Percentiles rank a stretch among this genome's conserved stretches.
These are phyloP conservation scores for Capsicum baccatum DNA, from an alignment of 257 asterid genomes.

Conservation along the genomic window DNA sequence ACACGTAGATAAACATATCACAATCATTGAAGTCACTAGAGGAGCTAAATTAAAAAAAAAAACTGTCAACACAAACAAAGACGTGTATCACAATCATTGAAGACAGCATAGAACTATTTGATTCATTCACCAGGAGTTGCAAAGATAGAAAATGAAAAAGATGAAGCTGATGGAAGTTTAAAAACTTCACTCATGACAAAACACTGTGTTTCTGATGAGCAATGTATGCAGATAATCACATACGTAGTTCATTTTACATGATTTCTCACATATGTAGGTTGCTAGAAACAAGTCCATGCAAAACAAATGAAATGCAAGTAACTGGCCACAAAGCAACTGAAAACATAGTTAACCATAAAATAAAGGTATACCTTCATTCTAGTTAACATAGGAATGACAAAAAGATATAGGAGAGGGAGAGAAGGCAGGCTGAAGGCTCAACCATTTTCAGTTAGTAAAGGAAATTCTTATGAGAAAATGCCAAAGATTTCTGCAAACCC, in stretches of 20 bases:
- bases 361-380: not conserved
- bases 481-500: not conserved
- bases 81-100: not conserved
- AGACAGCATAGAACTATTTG: constrained; percentile 8
- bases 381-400: not conserved
- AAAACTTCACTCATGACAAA: not conserved
- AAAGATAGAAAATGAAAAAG: not conserved
- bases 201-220: not conserved
- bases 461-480: not conserved
- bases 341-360: not conserved
- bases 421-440: not conserved
- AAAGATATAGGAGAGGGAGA: not conserved
- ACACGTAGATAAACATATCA: not conserved
- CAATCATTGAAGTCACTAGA: not conserved
- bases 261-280: constrained; percentile 24
- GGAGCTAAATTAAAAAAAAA: too few relatives aligned
- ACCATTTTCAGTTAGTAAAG: not conserved
- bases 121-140: constrained; percentile 1
- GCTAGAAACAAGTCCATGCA: constrained; percentile 10
- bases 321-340: not conserved
- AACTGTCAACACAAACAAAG: not conserved
- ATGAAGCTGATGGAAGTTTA: not conserved
- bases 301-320: not conserved
- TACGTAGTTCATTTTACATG: not conserved
- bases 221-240: not conserved